phyloP scores from a whole-genome alignment of 352 stramenopile species.

The Globisporangium rhizosaccharum region DNA sequence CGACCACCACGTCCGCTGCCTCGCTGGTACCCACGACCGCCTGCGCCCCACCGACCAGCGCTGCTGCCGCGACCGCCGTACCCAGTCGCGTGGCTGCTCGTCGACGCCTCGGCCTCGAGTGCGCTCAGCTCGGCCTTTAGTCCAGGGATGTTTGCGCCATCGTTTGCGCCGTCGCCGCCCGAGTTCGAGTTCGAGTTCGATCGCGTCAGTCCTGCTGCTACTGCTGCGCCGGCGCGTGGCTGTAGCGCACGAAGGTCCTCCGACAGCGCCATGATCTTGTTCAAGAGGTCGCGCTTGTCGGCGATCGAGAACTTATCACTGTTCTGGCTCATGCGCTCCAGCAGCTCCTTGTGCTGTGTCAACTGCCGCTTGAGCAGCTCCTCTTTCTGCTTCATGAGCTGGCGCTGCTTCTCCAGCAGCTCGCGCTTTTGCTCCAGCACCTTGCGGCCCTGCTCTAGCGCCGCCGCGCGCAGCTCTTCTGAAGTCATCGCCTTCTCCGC shows the following conservation, averaged over 20 bases:
- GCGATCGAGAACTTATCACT: conserved; percentile 54
- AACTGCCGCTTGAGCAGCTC: conserved; percentile 77
- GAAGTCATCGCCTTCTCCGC: conserved; percentile 63
- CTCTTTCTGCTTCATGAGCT: conserved; percentile 82
- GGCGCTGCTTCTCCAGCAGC: conserved; percentile 77
- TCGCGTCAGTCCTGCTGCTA: conserved; percentile 2
- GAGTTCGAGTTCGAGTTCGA: conserved; percentile 7
- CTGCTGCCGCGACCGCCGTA: conserved; percentile 22
- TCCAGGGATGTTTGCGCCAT: conserved; percentile 23
- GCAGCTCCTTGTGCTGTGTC: conserved; percentile 72
- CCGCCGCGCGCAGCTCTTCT: conserved; percentile 64
- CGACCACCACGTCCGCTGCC: conserved; percentile 43
- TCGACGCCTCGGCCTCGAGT: conserved; percentile 50
- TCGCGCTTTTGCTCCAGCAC: conserved; percentile 86
- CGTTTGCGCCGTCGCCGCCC: conserved; percentile 17
- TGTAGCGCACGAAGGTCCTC: conserved; percentile 64
- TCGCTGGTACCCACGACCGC: conserved; percentile 36
- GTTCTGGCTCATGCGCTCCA: conserved; percentile 80
- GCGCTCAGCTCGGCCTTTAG: conserved; percentile 65
- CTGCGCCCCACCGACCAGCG: conserved; percentile 26
- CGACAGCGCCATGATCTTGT: conserved; percentile 79
- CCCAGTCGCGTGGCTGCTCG: conserved; percentile 3
- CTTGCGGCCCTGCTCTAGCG: conserved; percentile 73
- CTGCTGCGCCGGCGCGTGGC: conserved; percentile 8
- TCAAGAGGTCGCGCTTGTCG: conserved; percentile 75